Conservation (phyloP, 164 flowering plant genomes). For the Magnolia sinica region DNA sequence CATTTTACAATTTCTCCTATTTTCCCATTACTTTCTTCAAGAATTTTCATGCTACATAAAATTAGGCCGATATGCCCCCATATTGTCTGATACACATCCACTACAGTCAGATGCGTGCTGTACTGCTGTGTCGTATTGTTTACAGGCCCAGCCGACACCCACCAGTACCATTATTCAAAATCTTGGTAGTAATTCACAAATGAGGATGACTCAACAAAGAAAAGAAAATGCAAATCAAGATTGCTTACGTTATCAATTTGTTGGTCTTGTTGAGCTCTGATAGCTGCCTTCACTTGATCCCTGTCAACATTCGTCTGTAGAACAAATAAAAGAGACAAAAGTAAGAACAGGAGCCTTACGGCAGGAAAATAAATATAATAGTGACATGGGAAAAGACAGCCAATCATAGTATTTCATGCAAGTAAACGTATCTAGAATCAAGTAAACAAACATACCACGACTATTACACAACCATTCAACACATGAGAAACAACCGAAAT, state of each 20-base stretch:
- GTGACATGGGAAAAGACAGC: not conserved
- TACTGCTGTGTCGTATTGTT: no score
- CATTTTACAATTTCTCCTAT: no score
- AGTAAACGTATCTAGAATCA: no score
- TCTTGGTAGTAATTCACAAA: no score
- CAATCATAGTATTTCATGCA: not conserved
- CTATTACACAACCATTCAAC: not conserved
- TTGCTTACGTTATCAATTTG: slow-evolving; percentile 85
- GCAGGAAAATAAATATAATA: not conserved
- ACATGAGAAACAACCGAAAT: not conserved
- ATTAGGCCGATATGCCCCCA: no score
- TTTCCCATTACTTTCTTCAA: no score
- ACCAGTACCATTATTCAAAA: no score
- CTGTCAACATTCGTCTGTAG: slow-evolving; percentile 65
- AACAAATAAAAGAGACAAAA: not conserved
- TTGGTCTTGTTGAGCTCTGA: slow-evolving; percentile 96
- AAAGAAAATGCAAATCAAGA: not conserved
- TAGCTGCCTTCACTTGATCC: slow-evolving; percentile 97
- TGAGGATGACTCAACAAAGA: not conserved
- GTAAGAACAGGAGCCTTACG: not conserved
- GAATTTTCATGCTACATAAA: no score
- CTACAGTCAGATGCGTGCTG: no score
- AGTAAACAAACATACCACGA: not conserved
- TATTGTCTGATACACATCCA: no score
- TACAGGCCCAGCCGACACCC: no score